Evolutionary conservation across 2,329 filamentous ascomycete species (phyloP).

Genomic region (Stemphylium vesicarium): DNA sequence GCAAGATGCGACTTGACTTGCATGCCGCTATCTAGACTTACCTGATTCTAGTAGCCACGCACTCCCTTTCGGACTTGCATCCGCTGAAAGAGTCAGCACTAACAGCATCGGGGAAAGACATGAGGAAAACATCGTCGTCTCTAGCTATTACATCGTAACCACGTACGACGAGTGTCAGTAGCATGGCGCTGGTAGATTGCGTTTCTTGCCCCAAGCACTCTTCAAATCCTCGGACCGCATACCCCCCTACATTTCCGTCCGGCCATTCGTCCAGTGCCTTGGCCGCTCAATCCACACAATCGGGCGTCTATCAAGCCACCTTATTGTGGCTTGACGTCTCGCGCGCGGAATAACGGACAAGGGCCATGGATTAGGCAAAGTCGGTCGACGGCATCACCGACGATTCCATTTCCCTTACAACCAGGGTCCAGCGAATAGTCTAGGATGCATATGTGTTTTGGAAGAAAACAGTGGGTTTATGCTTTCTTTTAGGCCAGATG

Average conservation of each 20-base stretch:
- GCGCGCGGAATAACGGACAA: conserved; percentile 2
- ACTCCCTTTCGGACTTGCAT: neutral
- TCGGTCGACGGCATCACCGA: conserved; percentile 22
- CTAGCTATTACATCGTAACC: too few species aligned
- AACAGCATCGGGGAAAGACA: neutral
- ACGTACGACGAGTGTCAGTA: too few species aligned
- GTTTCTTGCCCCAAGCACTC: conserved; percentile 9
- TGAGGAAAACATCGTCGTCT: too few species aligned
- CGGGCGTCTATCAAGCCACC: conserved; percentile 10
- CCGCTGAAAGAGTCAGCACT: neutral
- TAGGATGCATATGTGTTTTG: too few species aligned
- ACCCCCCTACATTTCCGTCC: conserved; percentile 1
- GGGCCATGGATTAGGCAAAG: too few species aligned
- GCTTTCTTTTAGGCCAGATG: too few species aligned
- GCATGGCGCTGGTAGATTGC: neutral
- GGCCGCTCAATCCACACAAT: conserved; percentile 15
- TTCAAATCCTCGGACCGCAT: conserved; percentile 20
- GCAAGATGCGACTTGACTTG: conserved; percentile 8
- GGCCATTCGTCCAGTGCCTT: conserved; percentile 13
- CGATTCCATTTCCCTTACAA: neutral
- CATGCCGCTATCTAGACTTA: conserved; percentile 8
- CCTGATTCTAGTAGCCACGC: neutral
- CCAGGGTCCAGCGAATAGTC: neutral
- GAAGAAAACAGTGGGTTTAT: too few species aligned
- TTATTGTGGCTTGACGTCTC: conserved; percentile 15